Base-by-base conservation (phyloP, 1,139 yeast species). In the Hansenula anomala region DNA sequence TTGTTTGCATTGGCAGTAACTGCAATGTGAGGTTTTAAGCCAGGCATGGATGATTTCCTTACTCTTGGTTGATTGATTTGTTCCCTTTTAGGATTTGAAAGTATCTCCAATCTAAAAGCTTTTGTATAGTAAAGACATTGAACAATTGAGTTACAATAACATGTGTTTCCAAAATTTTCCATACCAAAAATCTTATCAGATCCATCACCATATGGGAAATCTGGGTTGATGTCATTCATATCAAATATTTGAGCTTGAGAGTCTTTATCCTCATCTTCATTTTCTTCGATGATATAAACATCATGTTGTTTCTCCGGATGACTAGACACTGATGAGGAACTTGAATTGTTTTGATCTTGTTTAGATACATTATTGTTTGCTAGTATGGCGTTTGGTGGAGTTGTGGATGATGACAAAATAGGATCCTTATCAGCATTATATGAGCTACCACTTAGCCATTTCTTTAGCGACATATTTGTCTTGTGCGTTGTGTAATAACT, bases 111-210 rank as follows among this genome's bases (percentile, higher is more conserved):
- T 35, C 97, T 71, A 52, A 92, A 88, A 22, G 71, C 73, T 33
- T 75, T 75, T 2, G 92, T 73, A 59, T 84, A 82, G 64, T 76
- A 92, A 18, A 92, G 72, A 51, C 96, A 88, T 60, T 92, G 98
- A 23, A 92, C 64, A 22, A 92, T 84, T 10, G 96, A 88, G 55
- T 92, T 92, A 61, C 96, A 88, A 61, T 92, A 92, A 63, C 98
- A 90, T 0, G 96, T 90, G 59, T 86, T 82, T 4, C 97, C 97
- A 59, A 89, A 90, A 61, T 92, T 92, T 60, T 92, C 97, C 78
- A 90, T 80, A 6, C 98, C 98, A 62, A 82, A 92, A 30, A 89
- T 75, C 61, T 89, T 83, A 43, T 73, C 67, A 13, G 79, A 65
- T 1, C 89, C 90, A 57, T 79, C 81, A 6, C 88, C 89, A 54